A percentile compares a stretch with the other conserved stretches of the same genome.
These are phyloP conservation scores for Pleurotus cornucopiae DNA, from an alignment of 768 basidiomycete genomes.

Conservation along the genomic window DNA sequence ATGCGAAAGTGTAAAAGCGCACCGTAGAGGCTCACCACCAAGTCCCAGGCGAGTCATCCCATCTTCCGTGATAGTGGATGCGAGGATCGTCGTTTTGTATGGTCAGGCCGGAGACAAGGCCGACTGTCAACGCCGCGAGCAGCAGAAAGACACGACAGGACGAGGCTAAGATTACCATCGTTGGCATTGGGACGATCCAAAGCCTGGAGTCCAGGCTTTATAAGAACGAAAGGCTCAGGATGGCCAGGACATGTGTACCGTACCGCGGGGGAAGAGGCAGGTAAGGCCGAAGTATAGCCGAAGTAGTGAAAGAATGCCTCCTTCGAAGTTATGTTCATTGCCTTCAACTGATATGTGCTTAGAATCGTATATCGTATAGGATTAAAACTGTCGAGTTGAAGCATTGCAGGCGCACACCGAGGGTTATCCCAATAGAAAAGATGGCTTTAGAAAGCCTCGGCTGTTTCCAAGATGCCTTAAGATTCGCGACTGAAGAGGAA, in stretches of 20 bases:
- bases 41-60: conserved; percentile 48
- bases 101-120: background rate
- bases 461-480: too few species aligned
- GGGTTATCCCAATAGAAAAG: too few species aligned
- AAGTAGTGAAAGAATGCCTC: background rate
- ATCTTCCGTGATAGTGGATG: conserved; percentile 48
- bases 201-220: background rate
- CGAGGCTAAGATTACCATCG: background rate
- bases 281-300: background rate
- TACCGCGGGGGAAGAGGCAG: background rate
- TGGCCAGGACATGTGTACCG: background rate
- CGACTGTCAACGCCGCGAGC: background rate
- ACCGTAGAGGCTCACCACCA: conserved; percentile 41
- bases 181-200: background rate
- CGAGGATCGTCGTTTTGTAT: conserved; percentile 35
- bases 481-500: too few species aligned
- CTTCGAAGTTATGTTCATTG: too few species aligned
- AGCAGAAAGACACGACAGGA: background rate
- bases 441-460: too few species aligned
- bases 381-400: too few species aligned
- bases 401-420: too few species aligned
- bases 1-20: background rate
- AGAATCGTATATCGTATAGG: too few species aligned
- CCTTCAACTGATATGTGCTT: too few species aligned
- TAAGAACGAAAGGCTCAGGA: background rate